A percentile compares a stretch with the other conserved stretches of the same genome.
Conservation (phyloP, 164 flowering plant species). For the Umbilicus rupestris region DNA sequence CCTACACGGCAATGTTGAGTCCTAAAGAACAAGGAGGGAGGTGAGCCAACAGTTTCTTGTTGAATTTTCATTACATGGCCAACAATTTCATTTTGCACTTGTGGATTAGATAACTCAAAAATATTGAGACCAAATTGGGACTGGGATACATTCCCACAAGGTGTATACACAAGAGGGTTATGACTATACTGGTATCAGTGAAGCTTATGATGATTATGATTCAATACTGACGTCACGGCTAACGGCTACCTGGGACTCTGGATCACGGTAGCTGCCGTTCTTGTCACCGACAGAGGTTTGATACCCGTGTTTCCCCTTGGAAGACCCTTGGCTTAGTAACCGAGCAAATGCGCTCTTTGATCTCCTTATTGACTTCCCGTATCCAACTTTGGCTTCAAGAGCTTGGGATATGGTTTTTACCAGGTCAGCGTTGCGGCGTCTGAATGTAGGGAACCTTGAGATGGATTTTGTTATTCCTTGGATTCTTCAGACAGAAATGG, state of each 20-base stretch:
- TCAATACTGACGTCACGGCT: constrained; percentile 21
- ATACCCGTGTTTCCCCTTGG: constrained; percentile 26
- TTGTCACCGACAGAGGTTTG: background rate
- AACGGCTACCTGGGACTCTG: constrained; percentile 25
- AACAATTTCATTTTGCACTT: no score
- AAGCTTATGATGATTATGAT: constrained; percentile 1
- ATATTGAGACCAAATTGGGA: no score
- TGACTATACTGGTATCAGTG: no score
- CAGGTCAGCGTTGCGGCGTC: constrained; percentile 47
- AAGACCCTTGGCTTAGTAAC: constrained; percentile 46
- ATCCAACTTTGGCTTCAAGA: constrained; percentile 36
- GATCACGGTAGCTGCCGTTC: constrained; percentile 18
- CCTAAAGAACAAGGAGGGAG: background rate
- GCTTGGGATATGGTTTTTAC: constrained; percentile 35
- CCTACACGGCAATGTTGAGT: background rate
- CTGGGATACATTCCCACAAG: no score
- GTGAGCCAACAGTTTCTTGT: background rate
- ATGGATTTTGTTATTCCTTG: constrained; percentile 73
- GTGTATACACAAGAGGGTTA: no score
- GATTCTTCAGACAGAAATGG: constrained; percentile 32
- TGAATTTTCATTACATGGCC: background rate
- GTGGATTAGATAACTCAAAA: no score
- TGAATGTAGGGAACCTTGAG: constrained; percentile 73
- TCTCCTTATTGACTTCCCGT: constrained; percentile 20
- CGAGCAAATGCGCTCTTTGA: constrained; percentile 40